These are phyloP conservation scores for Cladosporium austrohemisphaericum DNA, from an alignment of 2,329 filamentous ascomycete genomes.

Conservation along the genomic window DNA sequence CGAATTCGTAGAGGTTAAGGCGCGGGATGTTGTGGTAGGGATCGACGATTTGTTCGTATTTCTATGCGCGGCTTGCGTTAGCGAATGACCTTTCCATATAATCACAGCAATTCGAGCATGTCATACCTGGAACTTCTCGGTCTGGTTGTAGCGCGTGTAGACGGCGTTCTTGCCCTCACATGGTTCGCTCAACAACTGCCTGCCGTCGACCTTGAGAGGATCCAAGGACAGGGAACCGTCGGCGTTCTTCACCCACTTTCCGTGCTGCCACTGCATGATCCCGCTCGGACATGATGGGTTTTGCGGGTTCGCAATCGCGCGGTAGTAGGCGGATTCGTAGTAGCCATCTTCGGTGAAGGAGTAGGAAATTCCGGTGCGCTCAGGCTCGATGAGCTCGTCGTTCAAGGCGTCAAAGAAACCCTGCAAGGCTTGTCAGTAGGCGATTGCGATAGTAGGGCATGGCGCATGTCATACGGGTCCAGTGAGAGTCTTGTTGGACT, in stretches of 20 bases:
- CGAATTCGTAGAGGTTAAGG: slow-evolving; percentile 61
- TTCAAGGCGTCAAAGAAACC: slow-evolving; percentile 66
- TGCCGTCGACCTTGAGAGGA: slow-evolving; percentile 63
- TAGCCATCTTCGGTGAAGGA: slow-evolving; percentile 66
- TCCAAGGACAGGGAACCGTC: slow-evolving; percentile 58
- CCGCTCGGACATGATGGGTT: slow-evolving; percentile 42
- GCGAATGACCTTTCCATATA: not conserved
- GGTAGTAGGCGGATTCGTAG: slow-evolving; percentile 68
- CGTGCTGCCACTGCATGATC: slow-evolving; percentile 60
- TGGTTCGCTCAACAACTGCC: slow-evolving; percentile 63
- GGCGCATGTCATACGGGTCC: slow-evolving; percentile 55
- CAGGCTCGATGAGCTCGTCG: slow-evolving; percentile 64
- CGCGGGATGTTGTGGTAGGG: slow-evolving; percentile 59
- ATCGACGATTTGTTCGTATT: slow-evolving; percentile 51
- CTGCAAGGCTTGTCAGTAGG: slow-evolving; percentile 37
- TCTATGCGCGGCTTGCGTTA: slow-evolving; percentile 26
- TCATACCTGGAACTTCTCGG: slow-evolving; percentile 58
- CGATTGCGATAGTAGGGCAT: not conserved
- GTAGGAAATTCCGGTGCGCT: slow-evolving; percentile 66
- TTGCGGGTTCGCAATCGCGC: slow-evolving; percentile 59
- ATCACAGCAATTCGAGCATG: not conserved
- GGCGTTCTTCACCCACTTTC: slow-evolving; percentile 53
- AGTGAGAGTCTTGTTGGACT: slow-evolving; percentile 65
- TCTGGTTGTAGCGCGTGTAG: slow-evolving; percentile 66
- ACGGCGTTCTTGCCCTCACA: slow-evolving; percentile 53